A percentile compares a stretch with the other conserved stretches of the same genome.
phyloP scores from a whole-genome alignment of 2,329 filamentous ascomycete species.

The Ophiostoma novo-ulmi region DNA sequence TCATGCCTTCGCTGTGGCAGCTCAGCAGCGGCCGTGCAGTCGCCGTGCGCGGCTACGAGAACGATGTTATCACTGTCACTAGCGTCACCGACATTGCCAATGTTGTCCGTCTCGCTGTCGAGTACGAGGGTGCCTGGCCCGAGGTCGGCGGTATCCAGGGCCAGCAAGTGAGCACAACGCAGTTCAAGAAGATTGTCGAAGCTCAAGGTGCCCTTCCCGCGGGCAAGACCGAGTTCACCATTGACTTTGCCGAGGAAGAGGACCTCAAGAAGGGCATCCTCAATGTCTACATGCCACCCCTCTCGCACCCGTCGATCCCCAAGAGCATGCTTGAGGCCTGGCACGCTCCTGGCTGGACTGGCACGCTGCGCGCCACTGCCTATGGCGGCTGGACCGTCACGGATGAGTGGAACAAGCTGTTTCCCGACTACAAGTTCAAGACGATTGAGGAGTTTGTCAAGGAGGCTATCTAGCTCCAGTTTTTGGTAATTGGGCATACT shows the following conservation, averaged over 20 bases:
- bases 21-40: background rate
- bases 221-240: slow-evolving; percentile 10
- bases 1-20: background rate
- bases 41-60: background rate
- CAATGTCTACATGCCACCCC: slow-evolving; percentile 40
- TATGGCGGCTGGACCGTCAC: slow-evolving; percentile 42
- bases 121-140: slow-evolving; percentile 43
- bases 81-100: background rate
- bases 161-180: slow-evolving; percentile 31
- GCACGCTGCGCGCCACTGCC: slow-evolving; percentile 39
- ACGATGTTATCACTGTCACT: background rate
- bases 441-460: slow-evolving; percentile 40
- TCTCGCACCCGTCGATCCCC: slow-evolving; percentile 34
- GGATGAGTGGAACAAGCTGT: slow-evolving; percentile 41
- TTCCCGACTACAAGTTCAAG: slow-evolving; percentile 42
- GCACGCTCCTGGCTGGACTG: slow-evolving; percentile 38
- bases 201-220: slow-evolving; percentile 37
- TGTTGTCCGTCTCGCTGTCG: slow-evolving; percentile 36
- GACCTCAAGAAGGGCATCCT: slow-evolving; percentile 45
- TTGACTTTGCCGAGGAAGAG: slow-evolving; percentile 43
- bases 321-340: slow-evolving; percentile 35
- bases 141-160: slow-evolving; percentile 40
- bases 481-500: background rate
- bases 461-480: background rate
- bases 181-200: slow-evolving; percentile 29